Conservation (phyloP, 2,329 filamentous ascomycete species). For the Didymella pomorum region DNA sequence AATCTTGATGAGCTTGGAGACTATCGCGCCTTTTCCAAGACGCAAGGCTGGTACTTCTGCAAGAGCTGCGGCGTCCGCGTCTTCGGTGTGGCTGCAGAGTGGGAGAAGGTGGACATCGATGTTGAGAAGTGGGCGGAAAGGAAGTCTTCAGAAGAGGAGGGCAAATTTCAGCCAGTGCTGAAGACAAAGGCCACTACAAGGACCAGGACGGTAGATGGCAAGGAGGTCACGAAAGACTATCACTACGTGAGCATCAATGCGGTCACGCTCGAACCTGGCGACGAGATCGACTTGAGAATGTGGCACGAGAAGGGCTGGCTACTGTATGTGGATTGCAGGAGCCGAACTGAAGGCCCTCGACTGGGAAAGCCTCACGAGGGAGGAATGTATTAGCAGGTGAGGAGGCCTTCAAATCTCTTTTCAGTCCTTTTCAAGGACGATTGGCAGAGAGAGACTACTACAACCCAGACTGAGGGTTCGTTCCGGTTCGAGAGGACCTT, state of each 20-base stretch:
- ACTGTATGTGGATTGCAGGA: constrained; percentile 37
- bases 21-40: constrained; percentile 49
- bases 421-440: too few relatives aligned
- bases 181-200: constrained; percentile 27
- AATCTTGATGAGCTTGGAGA: constrained; percentile 50
- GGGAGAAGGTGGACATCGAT: constrained; percentile 34
- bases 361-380: constrained; percentile 14
- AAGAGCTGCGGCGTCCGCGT: constrained; percentile 56
- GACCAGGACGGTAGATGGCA: constrained; percentile 22
- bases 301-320: constrained; percentile 49
- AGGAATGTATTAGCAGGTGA: constrained; percentile 22
- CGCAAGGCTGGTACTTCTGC: constrained; percentile 58
- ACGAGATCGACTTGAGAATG: constrained; percentile 41
- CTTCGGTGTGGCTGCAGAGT: constrained; percentile 49
- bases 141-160: constrained; percentile 16
- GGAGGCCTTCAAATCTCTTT: background rate
- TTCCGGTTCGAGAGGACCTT: too few relatives aligned
- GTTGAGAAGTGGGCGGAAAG: constrained; percentile 33
- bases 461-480: too few relatives aligned
- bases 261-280: constrained; percentile 39
- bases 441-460: too few relatives aligned
- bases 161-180: constrained; percentile 32
- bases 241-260: constrained; percentile 49
- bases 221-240: constrained; percentile 21
- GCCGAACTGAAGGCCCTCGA: constrained; percentile 4